Evolutionary conservation across 768 basidiomycete genomes (phyloP), one percentile per base, ranked within the genome.

Genomic region (Boletus huronensis): DNA sequence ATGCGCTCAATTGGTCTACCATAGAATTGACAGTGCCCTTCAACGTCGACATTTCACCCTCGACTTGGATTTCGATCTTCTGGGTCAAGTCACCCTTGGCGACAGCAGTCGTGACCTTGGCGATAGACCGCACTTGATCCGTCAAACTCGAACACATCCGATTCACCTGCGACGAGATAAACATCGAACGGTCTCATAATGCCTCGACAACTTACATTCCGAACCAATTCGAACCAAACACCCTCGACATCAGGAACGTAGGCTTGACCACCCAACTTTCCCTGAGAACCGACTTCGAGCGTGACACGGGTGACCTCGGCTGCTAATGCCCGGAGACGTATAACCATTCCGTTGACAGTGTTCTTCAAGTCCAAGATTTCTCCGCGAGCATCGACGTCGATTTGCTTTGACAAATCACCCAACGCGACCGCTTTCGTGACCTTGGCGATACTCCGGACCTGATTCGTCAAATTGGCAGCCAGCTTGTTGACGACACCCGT

Each of bases 21-120:
- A 97, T 97, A n/a, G 86, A 87, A 64, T 95, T 95, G 59, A 93
- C 89, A 11, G 90, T 92, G 21, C 81, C 75, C 67, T 90, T 90
- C 71, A 92, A 77, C 16, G 88, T 88, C 16, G 80, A 80, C 85
- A 96, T 95, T 65, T 96, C 93, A 46, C 85, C 85, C 63, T 90
- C 87, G 58, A 90, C 88, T 57, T 87, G 84, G 57, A 98, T 93
- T 63, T 92, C 88, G 65, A 98, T 92, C 77, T 92, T 94, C 73
- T 92, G 90, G 1, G 88, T 90, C 76, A 93, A 76, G 67, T 98
- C 93, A 32, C 94, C 94, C 41, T 84, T 82, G 19, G 94, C 94
- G 54, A 97, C 93, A 16, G 91, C 90, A 5, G 89, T 93, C 2
- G 91, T 93, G 49, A 93, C 90, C 32, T 81, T 80, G 6, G 90